These are phyloP conservation scores for Capsicum pubescens DNA, from an alignment of 257 asterid species.

Conservation along the genomic window DNA sequence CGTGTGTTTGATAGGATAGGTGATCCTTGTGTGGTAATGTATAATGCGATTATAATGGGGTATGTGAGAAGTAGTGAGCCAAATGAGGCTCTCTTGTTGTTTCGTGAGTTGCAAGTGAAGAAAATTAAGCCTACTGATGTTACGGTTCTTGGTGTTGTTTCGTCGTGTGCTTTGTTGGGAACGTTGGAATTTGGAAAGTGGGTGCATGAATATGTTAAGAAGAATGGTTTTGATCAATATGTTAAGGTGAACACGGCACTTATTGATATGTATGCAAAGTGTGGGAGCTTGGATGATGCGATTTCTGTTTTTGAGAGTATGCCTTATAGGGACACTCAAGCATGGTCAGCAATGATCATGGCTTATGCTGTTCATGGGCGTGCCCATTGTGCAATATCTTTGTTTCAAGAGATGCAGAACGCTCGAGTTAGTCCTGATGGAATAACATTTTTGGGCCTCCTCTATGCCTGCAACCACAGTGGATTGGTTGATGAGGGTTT, in stretches of 20 bases:
- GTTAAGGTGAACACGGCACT: slow-evolving; percentile 50
- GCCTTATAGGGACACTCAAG: slow-evolving; percentile 43
- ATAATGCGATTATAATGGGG: slow-evolving; percentile 43
- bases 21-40: slow-evolving; percentile 46
- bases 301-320: slow-evolving; percentile 39
- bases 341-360: slow-evolving; percentile 52
- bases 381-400: slow-evolving; percentile 40
- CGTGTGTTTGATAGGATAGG: slow-evolving; percentile 35
- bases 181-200: slow-evolving; percentile 46
- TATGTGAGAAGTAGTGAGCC: slow-evolving; percentile 47
- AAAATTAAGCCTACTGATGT: slow-evolving; percentile 44
- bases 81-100: slow-evolving; percentile 40
- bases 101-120: slow-evolving; percentile 41
- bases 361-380: slow-evolving; percentile 50
- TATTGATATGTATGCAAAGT: slow-evolving; percentile 54
- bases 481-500: slow-evolving; percentile 42
- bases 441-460: slow-evolving; percentile 44
- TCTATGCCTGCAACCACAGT: slow-evolving; percentile 46
- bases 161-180: slow-evolving; percentile 48
- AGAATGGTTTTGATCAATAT: slow-evolving; percentile 39
- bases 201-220: slow-evolving; percentile 42
- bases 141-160: slow-evolving; percentile 44
- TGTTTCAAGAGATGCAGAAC: slow-evolving; percentile 42
- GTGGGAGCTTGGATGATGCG: slow-evolving; percentile 50
- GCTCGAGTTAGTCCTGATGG: slow-evolving; percentile 39